Base-by-base conservation (phyloP, 2,329 filamentous ascomycete genomes). In the Parascedosporium putredinis region DNA sequence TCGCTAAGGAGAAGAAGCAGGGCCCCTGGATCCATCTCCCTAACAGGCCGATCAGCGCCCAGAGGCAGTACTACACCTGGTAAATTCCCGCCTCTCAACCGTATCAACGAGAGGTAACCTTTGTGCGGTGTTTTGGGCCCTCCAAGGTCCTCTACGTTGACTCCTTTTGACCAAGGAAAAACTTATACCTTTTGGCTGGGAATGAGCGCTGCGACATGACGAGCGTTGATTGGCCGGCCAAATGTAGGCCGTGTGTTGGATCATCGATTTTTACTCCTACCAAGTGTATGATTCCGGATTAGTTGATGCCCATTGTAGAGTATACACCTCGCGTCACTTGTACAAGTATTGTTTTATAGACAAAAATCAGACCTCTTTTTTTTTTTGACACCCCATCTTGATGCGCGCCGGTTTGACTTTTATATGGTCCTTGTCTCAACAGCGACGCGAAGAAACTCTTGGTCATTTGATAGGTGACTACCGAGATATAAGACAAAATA, bases 21-120 rank as follows among this genome's bases (percentile, higher is more conserved):
- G 86, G 87, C 55, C 81, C 91, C 14, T 96, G 91, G 91, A 78
- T 86, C 10, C 88, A 90, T 59, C 71, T 97, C 49, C 91, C 91
- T 6, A 88, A 96, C 65, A 81, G 90, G 54, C 86, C 85, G 5
- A 75, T 98, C 50, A 83, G 84, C 54, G 83, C 83, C 31, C 90
- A 96, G 71, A 79, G 86, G 58, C 91, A 88, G 62, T 94, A 93
- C 66, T 94, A 94, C 67, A 81, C 86, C 53, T 98, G 91, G 91
- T 97, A 83, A 58, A 59, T n/a, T n/a, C n/a, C n/a, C n/a, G n/a
- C n/a, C n/a, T n/a, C 31, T 16, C 16, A 2, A 10, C 10, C 31
- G 3, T 34, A 2, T 34, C 31, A 16, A 10, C 10, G 2, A 34
- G 31, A 2, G n/a, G n/a, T n/a, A 16, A 16, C 2, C 31, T 10